These are phyloP conservation scores for Symbiodinium natans DNA, from an alignment of 73 alveolate species.

Conservation along the genomic window DNA sequence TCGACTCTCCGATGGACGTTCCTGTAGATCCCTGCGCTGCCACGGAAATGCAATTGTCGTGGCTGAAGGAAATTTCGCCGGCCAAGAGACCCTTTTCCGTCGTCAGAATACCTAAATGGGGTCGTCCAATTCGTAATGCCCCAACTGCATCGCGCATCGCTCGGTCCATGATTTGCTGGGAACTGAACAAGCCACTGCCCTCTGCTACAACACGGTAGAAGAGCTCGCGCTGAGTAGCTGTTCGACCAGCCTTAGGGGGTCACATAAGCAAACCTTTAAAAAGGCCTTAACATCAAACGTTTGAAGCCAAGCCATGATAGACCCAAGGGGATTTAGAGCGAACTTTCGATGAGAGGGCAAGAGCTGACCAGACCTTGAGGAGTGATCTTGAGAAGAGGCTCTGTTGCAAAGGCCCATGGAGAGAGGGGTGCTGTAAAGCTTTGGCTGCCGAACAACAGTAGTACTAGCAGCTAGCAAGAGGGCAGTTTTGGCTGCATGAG, in stretches of 20 bases:
- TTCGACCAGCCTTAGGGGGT: constrained; percentile 16
- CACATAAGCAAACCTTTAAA: too few relatives aligned
- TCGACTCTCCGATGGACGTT: constrained; percentile 61
- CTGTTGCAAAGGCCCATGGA: too few relatives aligned
- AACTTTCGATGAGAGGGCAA: too few relatives aligned
- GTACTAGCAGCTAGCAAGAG: too few relatives aligned
- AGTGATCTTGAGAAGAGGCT: too few relatives aligned
- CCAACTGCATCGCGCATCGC: constrained; percentile 81
- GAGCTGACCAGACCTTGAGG: too few relatives aligned
- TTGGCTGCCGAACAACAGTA: too few relatives aligned
- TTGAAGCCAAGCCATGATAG: too few relatives aligned
- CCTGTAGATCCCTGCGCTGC: constrained; percentile 75
- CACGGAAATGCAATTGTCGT: neutral
- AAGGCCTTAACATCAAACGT: too few relatives aligned
- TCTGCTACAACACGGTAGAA: constrained; percentile 65
- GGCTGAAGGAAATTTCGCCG: constrained; percentile 48
- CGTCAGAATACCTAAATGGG: constrained; percentile 66
- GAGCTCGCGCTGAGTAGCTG: constrained; percentile 76
- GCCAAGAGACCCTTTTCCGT: constrained; percentile 76
- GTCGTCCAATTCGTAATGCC: constrained; percentile 45
- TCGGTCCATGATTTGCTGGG: constrained; percentile 53
- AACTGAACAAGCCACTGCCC: constrained; percentile 6
- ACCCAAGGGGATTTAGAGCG: too few relatives aligned
- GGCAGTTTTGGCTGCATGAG: too few relatives aligned
- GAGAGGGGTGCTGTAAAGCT: too few relatives aligned